These are phyloP conservation scores for Pezizomycotina sp. DNA, from an alignment of 2,329 filamentous ascomycete genomes.

Conservation along the genomic window DNA sequence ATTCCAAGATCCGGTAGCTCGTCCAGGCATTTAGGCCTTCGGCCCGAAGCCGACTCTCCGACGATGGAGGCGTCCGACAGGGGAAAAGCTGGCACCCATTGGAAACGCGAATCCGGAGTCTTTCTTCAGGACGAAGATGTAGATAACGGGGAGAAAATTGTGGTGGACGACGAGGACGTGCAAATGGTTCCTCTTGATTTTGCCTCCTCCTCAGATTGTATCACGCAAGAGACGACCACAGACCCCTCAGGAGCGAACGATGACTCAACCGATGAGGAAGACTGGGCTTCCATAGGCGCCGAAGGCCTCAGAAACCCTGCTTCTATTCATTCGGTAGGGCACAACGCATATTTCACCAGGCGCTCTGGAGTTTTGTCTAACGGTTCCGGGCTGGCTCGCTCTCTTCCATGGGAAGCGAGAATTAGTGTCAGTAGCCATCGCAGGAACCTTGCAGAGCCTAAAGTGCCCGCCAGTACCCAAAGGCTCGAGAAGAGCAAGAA, in stretches of 20 bases:
- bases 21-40: too few species aligned
- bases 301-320: conserved; percentile 73
- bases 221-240: conserved; percentile 66
- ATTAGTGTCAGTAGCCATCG: too few species aligned
- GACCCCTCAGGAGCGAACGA: conserved; percentile 65
- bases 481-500: conserved; percentile 55
- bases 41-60: conserved; percentile 24
- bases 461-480: conserved; percentile 34
- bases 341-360: too few species aligned
- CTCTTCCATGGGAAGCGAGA: too few species aligned
- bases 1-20: too few species aligned
- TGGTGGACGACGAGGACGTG: conserved; percentile 61
- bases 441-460: too few species aligned
- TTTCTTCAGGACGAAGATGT: conserved; percentile 52
- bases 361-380: too few species aligned
- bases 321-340: too few species aligned
- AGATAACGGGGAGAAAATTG: conserved; percentile 42
- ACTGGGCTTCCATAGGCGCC: conserved; percentile 81
- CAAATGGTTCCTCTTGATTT: conserved; percentile 88
- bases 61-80: conserved; percentile 35
- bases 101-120: conserved; percentile 52
- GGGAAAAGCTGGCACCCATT: conserved; percentile 43
- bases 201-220: conserved; percentile 56
- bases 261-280: conserved; percentile 85
- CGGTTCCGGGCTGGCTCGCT: too few species aligned